Evolutionary conservation across 768 basidiomycete species (phyloP), one percentile per base, ranked within the genome.

Genomic region (Obba rivulosa): DNA sequence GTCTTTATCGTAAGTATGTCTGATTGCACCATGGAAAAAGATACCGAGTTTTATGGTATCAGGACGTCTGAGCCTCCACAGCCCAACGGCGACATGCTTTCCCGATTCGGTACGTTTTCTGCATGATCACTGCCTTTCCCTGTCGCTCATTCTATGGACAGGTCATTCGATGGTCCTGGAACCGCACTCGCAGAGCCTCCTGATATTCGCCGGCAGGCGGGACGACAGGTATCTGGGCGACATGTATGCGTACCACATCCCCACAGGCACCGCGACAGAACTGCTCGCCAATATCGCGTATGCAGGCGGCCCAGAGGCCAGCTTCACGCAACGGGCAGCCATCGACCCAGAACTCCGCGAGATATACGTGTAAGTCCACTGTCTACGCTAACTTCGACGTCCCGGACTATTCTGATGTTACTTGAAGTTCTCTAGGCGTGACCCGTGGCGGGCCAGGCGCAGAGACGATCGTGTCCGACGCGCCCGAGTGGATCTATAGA

Each of bases 141-240:
- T 22, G 11, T 0, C 35, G 17, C 8, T 34, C 23, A 38, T 28
- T 37, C 46, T 18, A 41, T 48, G 13, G n/a, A 20, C 9, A 83
- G 85, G 87, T 0, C 88, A 91, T 65, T 87, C 87, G 3, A 91
- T 92, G 88, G 76, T 89, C 3, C 70, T 89, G 17, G 87, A 90
- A 46, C 69, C 81, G 4, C 65, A 62, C 10, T 65, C 75, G 0
- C 76, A 75, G 31, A 77, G 72, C 0, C 70, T 90, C 14, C 85
- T 79, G 62, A 81, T 91, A 37, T 85, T 90, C 54, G 86, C 80
- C 10, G 88, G 89, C 1, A 82, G 86, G 62, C 73, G 77, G 16
- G 80, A 81, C 22, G 78, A 84, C 20, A 77, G 70, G 49, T 82
- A 80, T 51, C 73, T 86, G 8, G 77, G 81, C 2, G 88, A 90